Evolutionary conservation across 2,329 filamentous ascomycete species (phyloP).

Genomic region (Arthrobotrys conoides): DNA sequence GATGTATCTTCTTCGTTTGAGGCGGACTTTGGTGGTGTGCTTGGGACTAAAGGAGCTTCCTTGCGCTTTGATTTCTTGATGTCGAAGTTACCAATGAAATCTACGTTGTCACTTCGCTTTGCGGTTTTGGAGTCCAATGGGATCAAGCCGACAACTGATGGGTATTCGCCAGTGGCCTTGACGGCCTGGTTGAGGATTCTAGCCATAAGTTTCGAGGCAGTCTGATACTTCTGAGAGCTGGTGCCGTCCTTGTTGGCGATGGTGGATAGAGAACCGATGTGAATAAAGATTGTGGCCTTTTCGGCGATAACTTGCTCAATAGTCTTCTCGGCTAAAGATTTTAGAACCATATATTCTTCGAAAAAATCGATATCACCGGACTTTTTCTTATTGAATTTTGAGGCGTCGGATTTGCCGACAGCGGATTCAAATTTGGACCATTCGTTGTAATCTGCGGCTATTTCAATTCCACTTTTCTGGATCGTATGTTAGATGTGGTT

Average conservation of each 20-base stretch:
- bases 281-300: constrained; percentile 54
- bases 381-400: constrained; percentile 44
- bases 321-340: constrained; percentile 54
- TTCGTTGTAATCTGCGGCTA: constrained; percentile 40
- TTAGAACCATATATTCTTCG: constrained; percentile 61
- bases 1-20: constrained; percentile 65
- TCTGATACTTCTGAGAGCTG: constrained; percentile 56
- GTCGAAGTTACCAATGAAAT: constrained; percentile 44
- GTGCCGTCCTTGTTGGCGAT: constrained; percentile 55
- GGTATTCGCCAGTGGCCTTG: constrained; percentile 38
- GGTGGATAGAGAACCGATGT: constrained; percentile 55
- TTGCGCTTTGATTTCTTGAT: constrained; percentile 53
- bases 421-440: constrained; percentile 54
- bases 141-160: constrained; percentile 52
- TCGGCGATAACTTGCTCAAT: constrained; percentile 53
- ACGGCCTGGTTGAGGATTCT: constrained; percentile 33
- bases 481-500: constrained; percentile 8
- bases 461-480: constrained; percentile 41
- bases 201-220: constrained; percentile 47
- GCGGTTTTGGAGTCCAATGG: constrained; percentile 40
- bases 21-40: constrained; percentile 28
- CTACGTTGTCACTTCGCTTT: constrained; percentile 38
- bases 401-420: constrained; percentile 50
- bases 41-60: constrained; percentile 39
- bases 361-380: constrained; percentile 46